Conservation (phyloP, 1,284 basidiomycete species). For the Cutaneotrichosporon curvatum region DNA sequence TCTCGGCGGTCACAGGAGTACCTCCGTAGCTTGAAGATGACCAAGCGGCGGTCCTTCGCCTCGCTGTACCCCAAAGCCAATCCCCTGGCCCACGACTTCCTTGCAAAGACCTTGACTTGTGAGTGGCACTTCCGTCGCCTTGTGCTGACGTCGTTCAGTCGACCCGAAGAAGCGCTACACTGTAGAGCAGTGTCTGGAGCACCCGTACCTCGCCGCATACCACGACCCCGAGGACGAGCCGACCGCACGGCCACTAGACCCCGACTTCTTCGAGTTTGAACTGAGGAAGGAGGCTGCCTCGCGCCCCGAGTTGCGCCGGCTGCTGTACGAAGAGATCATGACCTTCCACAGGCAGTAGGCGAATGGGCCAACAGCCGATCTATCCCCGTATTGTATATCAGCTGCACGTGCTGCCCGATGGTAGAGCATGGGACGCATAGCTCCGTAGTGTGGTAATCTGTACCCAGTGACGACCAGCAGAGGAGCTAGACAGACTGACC, state of each 20-base stretch:
- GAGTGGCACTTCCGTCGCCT: constrained; percentile 6
- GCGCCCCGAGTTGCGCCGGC: constrained; percentile 64
- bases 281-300: constrained; percentile 89
- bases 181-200: constrained; percentile 78
- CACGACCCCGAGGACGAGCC: constrained; percentile 87
- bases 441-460: no score
- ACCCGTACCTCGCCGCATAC: constrained; percentile 87
- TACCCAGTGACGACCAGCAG: no score
- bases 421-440: no score
- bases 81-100: constrained; percentile 78
- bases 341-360: constrained; percentile 53
- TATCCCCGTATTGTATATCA: neutral
- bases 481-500: no score
- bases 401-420: no score
- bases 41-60: constrained; percentile 70
- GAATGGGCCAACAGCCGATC: neutral
- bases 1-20: constrained; percentile 80
- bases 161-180: constrained; percentile 90
- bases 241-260: constrained; percentile 76
- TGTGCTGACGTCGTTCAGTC: constrained; percentile 47
- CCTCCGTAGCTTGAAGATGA: constrained; percentile 79
- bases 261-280: constrained; percentile 91
- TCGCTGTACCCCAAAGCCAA: constrained; percentile 80
- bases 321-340: constrained; percentile 65
- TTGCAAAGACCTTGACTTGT: constrained; percentile 78